These are phyloP conservation scores for Herpetomonas tarakana DNA, from an alignment of 208 protist genomes.

Conservation along the genomic window DNA sequence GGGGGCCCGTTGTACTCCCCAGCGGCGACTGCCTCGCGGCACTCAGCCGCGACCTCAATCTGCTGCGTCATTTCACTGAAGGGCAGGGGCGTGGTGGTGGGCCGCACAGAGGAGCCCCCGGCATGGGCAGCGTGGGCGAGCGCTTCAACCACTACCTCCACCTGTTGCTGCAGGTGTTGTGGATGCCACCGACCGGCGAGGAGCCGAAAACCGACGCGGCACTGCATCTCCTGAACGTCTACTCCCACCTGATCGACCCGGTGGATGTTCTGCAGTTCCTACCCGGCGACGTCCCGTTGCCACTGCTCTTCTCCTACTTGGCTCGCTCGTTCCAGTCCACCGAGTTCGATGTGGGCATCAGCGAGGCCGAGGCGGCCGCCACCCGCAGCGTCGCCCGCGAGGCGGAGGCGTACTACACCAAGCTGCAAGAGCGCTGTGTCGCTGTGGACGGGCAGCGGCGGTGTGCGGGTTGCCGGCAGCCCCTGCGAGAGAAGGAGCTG, in stretches of 20 bases:
- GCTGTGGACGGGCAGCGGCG: constrained; percentile 27
- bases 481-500: constrained; percentile 20
- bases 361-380: constrained; percentile 17
- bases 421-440: constrained; percentile 39
- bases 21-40: constrained; percentile 10
- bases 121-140: neutral
- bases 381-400: constrained; percentile 11
- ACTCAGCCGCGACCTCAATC: constrained; percentile 2
- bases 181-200: constrained; percentile 26
- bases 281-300: constrained; percentile 31
- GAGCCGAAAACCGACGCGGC: constrained; percentile 17
- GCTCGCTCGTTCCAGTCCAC: constrained; percentile 33
- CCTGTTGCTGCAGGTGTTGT: constrained; percentile 44
- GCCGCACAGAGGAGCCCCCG: neutral
- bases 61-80: neutral
- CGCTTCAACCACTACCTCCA: constrained; percentile 42
- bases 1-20: constrained; percentile 1
- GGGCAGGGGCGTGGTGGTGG: neutral
- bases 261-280: constrained; percentile 26
- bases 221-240: constrained; percentile 29
- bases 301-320: constrained; percentile 35
- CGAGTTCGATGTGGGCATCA: constrained; percentile 22
- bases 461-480: constrained; percentile 40
- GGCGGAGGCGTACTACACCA: constrained; percentile 20
- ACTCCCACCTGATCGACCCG: constrained; percentile 30